phyloP scores from a whole-genome alignment of 2,329 filamentous ascomycete species.

The Aotearoamyces nothofagi region DNA sequence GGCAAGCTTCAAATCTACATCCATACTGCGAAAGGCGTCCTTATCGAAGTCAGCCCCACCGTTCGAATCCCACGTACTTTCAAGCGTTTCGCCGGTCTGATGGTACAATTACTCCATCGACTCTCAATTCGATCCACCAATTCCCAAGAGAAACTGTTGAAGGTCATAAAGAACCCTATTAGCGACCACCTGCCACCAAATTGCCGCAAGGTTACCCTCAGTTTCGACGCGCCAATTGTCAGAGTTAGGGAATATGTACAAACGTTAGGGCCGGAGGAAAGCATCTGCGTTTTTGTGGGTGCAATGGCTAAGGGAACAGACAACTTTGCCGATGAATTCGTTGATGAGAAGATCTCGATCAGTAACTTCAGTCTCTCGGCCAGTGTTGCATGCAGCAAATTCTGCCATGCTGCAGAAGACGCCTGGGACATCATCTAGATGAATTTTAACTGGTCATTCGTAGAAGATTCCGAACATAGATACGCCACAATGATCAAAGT shows the following conservation, averaged over 20 bases:
- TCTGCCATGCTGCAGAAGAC: conserved; percentile 96
- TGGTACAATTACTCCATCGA: conserved; percentile 94
- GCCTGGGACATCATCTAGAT: conserved; percentile 80
- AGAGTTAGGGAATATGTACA: conserved; percentile 82
- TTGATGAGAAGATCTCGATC: conserved; percentile 95
- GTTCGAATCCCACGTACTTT: conserved; percentile 96
- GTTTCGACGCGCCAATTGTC: conserved; percentile 80
- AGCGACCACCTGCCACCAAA: conserved; percentile 93
- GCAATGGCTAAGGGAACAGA: conserved; percentile 97
- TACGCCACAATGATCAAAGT: no score
- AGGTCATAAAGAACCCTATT: conserved; percentile 96
- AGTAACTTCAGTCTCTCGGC: conserved; percentile 96
- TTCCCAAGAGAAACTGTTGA: conserved; percentile 92
- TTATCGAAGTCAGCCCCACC: conserved; percentile 96
- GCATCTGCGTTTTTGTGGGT: conserved; percentile 93
- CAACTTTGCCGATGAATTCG: conserved; percentile 85
- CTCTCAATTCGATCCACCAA: conserved; percentile 93
- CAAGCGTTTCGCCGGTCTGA: conserved; percentile 95
- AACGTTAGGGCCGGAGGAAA: conserved; percentile 65
- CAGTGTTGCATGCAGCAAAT: conserved; percentile 98
- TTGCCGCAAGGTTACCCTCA: conserved; percentile 93
- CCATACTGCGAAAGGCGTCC: conserved; percentile 88
- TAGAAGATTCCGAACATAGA: no score
- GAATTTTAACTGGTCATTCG: no score
- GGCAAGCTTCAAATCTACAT: conserved; percentile 98